Conservation (phyloP, 768 basidiomycete genomes). For the Inosperma sp. region DNA sequence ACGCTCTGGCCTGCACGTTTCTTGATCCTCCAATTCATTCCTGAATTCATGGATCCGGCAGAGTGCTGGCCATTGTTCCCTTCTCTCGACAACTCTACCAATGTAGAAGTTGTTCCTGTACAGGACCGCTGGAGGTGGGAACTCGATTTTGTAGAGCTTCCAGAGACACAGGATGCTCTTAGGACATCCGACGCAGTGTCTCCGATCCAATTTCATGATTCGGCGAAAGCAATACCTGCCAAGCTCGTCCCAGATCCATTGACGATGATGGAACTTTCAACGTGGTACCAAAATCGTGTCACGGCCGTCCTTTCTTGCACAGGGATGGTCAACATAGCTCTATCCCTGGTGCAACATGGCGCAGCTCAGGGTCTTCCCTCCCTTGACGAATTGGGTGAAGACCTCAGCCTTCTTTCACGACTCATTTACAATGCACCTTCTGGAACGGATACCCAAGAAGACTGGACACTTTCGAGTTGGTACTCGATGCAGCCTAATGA, state of each 20-base stretch:
- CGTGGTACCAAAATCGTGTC: slow-evolving; percentile 75
- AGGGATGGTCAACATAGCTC: slow-evolving; percentile 75
- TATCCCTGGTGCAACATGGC: slow-evolving; percentile 79
- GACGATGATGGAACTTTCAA: slow-evolving; percentile 47
- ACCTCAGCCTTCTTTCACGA: slow-evolving; percentile 79
- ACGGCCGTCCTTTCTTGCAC: slow-evolving; percentile 55
- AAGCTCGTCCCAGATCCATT: slow-evolving; percentile 31
- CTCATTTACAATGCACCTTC: slow-evolving; percentile 79
- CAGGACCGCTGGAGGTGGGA: slow-evolving; percentile 46
- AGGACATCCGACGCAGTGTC: slow-evolving; percentile 17
- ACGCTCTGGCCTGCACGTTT: slow-evolving; percentile 68
- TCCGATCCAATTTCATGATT: slow-evolving; percentile 11
- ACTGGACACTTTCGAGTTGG: slow-evolving; percentile 79
- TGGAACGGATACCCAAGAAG: slow-evolving; percentile 41
- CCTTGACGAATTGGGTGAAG: slow-evolving; percentile 87
- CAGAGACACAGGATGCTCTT: slow-evolving; percentile 41
- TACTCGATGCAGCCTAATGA: slow-evolving; percentile 56
- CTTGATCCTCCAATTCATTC: slow-evolving; percentile 65
- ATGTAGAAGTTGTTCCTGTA: slow-evolving; percentile 36
- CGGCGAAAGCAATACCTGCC: slow-evolving; percentile 13
- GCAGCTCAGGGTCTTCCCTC: slow-evolving; percentile 73
- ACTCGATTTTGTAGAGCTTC: slow-evolving; percentile 56
- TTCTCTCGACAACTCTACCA: slow-evolving; percentile 44
- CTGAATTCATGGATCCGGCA: slow-evolving; percentile 65
- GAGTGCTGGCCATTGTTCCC: slow-evolving; percentile 63